These are phyloP conservation scores for Erucastrum elatum DNA, from an alignment of 345 rosid genomes.

Conservation along the genomic window DNA sequence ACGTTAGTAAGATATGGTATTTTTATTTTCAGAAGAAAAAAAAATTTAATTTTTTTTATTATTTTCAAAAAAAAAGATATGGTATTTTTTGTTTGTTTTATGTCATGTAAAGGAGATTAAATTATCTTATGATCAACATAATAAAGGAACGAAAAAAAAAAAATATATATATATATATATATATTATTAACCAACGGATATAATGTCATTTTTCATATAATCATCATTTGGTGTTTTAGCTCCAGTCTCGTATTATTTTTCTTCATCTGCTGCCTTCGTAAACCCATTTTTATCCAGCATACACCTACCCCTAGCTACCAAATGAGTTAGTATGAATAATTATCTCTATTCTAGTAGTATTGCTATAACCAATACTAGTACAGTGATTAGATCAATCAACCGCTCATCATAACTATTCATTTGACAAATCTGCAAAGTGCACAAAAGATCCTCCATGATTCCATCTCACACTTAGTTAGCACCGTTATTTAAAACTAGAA, in stretches of 20 bases:
- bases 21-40: background rate
- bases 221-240: background rate
- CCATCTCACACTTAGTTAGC: background rate
- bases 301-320: constrained; percentile 17
- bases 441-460: background rate
- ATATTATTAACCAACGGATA: background rate
- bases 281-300: background rate
- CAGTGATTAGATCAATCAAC: constrained; percentile 1
- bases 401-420: constrained; percentile 28
- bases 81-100: background rate
- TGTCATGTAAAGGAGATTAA: background rate
- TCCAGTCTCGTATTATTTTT: background rate
- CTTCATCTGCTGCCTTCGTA: background rate
- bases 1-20: background rate
- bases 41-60: too few species aligned
- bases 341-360: constrained; percentile 11
- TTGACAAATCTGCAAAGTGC: background rate
- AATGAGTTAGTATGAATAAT: constrained; percentile 17
- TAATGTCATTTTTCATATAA: background rate
- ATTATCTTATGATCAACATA: background rate
- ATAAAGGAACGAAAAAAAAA: background rate
- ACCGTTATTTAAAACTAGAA: background rate
- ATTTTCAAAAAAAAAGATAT: background rate
- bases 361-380: background rate
- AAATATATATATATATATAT: too few species aligned